Percentiles rank a stretch among this genome's conserved stretches.
These are phyloP conservation scores for Stropharia rugosoannulata DNA, from an alignment of 768 basidiomycete genomes.

Conservation along the genomic window DNA sequence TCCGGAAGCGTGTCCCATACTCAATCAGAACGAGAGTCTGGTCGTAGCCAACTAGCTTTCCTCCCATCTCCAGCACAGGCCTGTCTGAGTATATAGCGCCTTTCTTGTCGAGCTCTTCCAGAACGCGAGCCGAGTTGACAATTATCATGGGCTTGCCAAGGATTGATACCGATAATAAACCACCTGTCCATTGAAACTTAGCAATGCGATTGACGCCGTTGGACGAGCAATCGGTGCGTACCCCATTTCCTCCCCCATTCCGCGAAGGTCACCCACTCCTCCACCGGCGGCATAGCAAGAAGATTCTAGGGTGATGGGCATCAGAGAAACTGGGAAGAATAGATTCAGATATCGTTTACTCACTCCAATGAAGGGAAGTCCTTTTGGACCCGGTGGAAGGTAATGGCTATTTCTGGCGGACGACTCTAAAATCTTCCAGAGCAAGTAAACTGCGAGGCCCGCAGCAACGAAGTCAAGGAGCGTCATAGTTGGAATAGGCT, in stretches of 20 bases:
- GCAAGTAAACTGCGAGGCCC: background rate
- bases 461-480: background rate
- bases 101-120: slow-evolving; percentile 48
- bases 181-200: slow-evolving; percentile 26
- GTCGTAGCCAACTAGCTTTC: slow-evolving; percentile 48
- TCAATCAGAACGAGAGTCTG: slow-evolving; percentile 44
- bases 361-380: slow-evolving; percentile 42
- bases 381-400: slow-evolving; percentile 40
- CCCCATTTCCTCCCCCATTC: slow-evolving; percentile 57
- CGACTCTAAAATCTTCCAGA: slow-evolving; percentile 16
- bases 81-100: slow-evolving; percentile 48
- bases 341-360: slow-evolving; percentile 7
- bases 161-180: slow-evolving; percentile 35
- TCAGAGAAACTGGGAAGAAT: background rate
- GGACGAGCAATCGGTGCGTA: slow-evolving; percentile 15
- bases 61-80: slow-evolving; percentile 48
- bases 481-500: slow-evolving; percentile 1
- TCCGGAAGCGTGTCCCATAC: slow-evolving; percentile 43
- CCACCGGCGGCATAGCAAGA: slow-evolving; percentile 40
- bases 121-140: slow-evolving; percentile 40
- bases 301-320: slow-evolving; percentile 35
- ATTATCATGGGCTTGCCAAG: slow-evolving; percentile 48
- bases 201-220: background rate
- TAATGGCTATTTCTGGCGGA: slow-evolving; percentile 22
- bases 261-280: slow-evolving; percentile 48